phyloP scores from a whole-genome alignment of 495 filamentous ascomycete genomes.

The Aspergillus olivimuriae region DNA sequence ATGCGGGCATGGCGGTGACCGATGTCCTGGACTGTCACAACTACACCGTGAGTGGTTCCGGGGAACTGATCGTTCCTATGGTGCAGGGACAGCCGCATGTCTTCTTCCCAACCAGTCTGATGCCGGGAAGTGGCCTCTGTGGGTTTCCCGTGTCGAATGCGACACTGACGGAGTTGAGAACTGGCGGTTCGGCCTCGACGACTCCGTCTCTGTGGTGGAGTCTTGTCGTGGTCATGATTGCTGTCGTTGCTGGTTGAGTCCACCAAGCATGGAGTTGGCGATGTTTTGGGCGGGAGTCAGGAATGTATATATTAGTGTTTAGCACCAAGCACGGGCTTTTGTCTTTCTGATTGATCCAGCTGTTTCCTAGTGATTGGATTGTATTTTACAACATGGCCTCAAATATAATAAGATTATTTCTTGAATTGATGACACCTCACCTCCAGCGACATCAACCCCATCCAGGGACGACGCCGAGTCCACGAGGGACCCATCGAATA shows the following conservation, averaged over 20 bases:
- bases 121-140: conserved; percentile 34
- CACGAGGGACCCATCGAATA: no score
- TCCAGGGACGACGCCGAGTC: no score
- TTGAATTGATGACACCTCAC: no score
- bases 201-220: background rate
- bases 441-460: no score
- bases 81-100: conserved; percentile 45
- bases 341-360: no score
- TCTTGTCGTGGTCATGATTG: background rate
- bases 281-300: background rate
- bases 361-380: no score
- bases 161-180: background rate
- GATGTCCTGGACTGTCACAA: conserved; percentile 47
- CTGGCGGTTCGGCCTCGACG: background rate
- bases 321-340: no score
- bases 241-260: background rate
- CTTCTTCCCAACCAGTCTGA: conserved; percentile 24
- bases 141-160: conserved; percentile 10
- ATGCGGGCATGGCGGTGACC: conserved; percentile 24
- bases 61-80: conserved; percentile 40
- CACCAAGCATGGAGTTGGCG: background rate
- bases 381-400: no score
- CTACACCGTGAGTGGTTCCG: conserved; percentile 37
- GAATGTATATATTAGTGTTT: background rate
- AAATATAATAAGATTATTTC: no score